These are phyloP conservation scores for Theileria parva DNA, from an alignment of 169 alveolate species.

Conservation along the genomic window DNA sequence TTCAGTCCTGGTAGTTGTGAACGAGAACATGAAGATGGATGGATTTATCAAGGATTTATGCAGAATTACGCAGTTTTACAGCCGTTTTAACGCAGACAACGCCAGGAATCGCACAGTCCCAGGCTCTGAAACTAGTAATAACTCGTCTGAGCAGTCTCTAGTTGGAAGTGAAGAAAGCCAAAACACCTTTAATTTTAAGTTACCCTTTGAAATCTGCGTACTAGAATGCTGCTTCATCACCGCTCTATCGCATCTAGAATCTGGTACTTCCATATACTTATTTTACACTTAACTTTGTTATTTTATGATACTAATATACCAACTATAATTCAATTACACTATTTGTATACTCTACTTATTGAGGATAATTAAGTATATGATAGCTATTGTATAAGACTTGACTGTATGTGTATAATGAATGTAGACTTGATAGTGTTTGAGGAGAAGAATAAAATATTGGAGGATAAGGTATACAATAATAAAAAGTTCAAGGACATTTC, in stretches of 20 bases:
- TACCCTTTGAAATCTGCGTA: conserved; percentile 81
- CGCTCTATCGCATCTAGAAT: conserved; percentile 73
- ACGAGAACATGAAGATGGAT: conserved; percentile 61
- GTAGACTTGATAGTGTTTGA: conserved; percentile 31
- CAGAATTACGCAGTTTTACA: conserved; percentile 58
- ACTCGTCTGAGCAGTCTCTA: background rate
- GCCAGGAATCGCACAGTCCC: background rate
- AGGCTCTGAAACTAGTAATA: background rate
- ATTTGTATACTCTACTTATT: no score
- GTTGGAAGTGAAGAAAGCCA: conserved; percentile 26
- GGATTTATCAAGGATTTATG: conserved; percentile 73
- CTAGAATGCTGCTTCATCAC: conserved; percentile 81
- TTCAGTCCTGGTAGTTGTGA: conserved; percentile 51
- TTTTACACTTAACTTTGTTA: no score
- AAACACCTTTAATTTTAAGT: background rate
- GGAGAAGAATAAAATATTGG: conserved; percentile 30
- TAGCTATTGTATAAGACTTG: background rate
- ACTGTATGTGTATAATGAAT: background rate
- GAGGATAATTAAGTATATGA: no score
- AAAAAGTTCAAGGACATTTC: conserved; percentile 67
- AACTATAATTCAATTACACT: no score
- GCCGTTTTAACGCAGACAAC: background rate
- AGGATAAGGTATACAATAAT: conserved; percentile 47
- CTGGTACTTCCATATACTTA: no score
- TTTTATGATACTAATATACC: no score